Evolutionary conservation across 2,329 filamentous ascomycete genomes (phyloP).

Genomic region (Ophidiomyces ophidiicola): DNA sequence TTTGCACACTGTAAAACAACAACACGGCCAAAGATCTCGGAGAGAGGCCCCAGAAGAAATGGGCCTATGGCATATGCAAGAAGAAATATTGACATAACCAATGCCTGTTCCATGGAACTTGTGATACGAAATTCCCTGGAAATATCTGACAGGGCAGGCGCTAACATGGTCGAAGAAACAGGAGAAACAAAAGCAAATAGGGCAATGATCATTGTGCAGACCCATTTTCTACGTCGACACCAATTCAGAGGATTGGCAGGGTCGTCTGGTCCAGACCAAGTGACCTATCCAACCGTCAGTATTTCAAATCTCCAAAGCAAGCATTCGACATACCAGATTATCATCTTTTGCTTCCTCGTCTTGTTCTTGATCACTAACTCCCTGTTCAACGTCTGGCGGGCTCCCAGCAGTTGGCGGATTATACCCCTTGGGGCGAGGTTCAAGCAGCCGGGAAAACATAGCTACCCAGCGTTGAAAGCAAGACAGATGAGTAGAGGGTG

Average conservation of each 20-base stretch:
- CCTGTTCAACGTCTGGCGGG: neutral
- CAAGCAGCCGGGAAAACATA: too few species aligned
- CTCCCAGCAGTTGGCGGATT: too few species aligned
- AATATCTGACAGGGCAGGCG: conserved; percentile 42
- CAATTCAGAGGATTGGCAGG: conserved; percentile 43
- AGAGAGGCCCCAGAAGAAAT: conserved; percentile 41
- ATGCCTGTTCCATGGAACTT: conserved; percentile 33
- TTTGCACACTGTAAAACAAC: conserved; percentile 45
- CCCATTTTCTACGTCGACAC: conserved; percentile 45
- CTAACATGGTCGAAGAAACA: conserved; percentile 50
- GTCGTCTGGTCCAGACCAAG: conserved; percentile 43
- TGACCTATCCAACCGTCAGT: conserved; percentile 2
- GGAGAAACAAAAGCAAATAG: conserved; percentile 52
- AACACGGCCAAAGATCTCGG: conserved; percentile 45
- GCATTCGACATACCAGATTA: conserved; percentile 5
- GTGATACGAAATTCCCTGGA: conserved; percentile 43
- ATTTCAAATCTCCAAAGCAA: neutral
- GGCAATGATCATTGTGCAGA: conserved; percentile 43
- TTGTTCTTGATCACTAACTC: conserved; percentile 5
- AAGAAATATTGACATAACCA: conserved; percentile 45
- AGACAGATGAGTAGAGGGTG: too few species aligned
- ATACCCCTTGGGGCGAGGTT: too few species aligned
- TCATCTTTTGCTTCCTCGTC: conserved; percentile 8
- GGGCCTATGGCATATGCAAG: conserved; percentile 44
- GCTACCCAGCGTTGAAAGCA: too few species aligned